Evolutionary conservation across 2,329 filamentous ascomycete species (phyloP), one percentile per base, ranked within the genome.

Genomic region (Thielaviopsis ethacetica): DNA sequence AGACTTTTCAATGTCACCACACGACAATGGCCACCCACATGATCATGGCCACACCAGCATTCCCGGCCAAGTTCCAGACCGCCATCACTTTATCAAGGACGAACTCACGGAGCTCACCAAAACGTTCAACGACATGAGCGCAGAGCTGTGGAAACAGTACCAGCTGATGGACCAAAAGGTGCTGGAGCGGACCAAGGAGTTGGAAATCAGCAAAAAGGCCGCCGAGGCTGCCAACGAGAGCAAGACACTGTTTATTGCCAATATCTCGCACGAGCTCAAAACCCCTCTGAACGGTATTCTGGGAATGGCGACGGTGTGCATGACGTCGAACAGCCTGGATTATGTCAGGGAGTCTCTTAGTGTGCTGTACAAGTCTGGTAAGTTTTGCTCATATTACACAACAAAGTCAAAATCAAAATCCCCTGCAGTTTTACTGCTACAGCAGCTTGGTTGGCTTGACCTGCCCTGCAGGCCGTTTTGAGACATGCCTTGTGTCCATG

Each of bases 231-330:
- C 91, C 3, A 96, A 95, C 65, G 88, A 95, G 71, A 94, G 88
- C 76, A 98, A 98, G 73, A 97, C 93, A 0, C 76, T 97, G 9
- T 97, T 97, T 72, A 94, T 98, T 63, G 93, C 93, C 19, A 97
- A 97, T 66, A 95, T 97, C 56, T 85, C 82, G 0, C 82, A 84
- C 65, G 81, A 97, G 69, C 76, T 98, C 41, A 94, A 95, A 68
- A 98, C 93, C 1, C 93, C 93, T 0, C 77, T 97, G 60, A 97
- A 97, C 67, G 93, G 91, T 13, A 96, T 97, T 54, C 76, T 98
- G 66, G 93, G 93, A 61, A 93, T 96, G 85, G 91, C 86, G 64
- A 86, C 89, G 0, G 86, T 95, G 0, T 93, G 88, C 70, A 93
- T 95, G 88, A 86, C 90, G 63, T 90, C 95, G 68, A 84, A 91